Percentiles rank a stretch among this genome's conserved stretches.
Evolutionary conservation across 768 basidiomycete genomes (phyloP).

Genomic region (Mycena venus): DNA sequence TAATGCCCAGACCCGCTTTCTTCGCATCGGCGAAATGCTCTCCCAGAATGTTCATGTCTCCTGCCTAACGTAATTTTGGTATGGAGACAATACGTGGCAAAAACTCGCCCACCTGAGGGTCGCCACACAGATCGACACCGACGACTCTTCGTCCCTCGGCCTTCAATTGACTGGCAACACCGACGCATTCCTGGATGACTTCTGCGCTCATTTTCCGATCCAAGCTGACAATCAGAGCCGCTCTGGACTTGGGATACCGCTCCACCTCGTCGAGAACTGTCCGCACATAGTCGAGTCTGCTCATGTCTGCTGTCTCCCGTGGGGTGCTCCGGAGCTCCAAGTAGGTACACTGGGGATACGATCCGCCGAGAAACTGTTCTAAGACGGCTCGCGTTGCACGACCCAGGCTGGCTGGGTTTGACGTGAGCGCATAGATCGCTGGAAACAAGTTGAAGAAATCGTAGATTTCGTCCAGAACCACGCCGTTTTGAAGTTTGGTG

Average conservation of each 20-base stretch:
- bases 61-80: conserved; percentile 50
- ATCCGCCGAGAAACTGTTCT: conserved; percentile 67
- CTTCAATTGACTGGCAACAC: conserved; percentile 67
- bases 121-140: conserved; percentile 86
- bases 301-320: conserved; percentile 69
- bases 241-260: conserved; percentile 60
- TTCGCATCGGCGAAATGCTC: conserved; percentile 67
- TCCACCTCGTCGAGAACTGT: conserved; percentile 78
- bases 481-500: conserved; percentile 57
- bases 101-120: conserved; percentile 60
- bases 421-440: conserved; percentile 83
- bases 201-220: conserved; percentile 75
- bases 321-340: conserved; percentile 89
- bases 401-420: conserved; percentile 66
- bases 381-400: conserved; percentile 76
- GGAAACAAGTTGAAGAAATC: conserved; percentile 54
- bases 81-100: background rate
- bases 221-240: conserved; percentile 80
- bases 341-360: conserved; percentile 71
- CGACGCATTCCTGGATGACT: conserved; percentile 68
- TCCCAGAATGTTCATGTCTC: conserved; percentile 66
- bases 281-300: conserved; percentile 69
- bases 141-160: conserved; percentile 73
- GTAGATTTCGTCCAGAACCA: conserved; percentile 41
- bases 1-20: conserved; percentile 75